Evolutionary conservation across 1,139 yeast species (phyloP).

Genomic region (Pichia sp.): DNA sequence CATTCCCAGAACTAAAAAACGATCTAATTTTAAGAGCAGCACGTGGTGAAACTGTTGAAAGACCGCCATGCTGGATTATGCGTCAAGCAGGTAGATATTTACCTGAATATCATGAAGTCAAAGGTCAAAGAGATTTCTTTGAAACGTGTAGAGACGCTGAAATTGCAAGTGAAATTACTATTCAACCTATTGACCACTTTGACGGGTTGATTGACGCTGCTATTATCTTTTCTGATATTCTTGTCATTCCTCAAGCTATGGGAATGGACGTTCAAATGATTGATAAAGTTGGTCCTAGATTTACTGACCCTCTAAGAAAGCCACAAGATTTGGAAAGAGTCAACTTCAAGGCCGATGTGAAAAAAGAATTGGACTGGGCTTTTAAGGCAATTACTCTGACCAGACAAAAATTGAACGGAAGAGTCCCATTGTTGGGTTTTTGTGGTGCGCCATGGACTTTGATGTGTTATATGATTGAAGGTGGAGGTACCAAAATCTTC

Average conservation of each 20-base stretch:
- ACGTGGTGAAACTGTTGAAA: conserved; percentile 72
- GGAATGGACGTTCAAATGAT: conserved; percentile 93
- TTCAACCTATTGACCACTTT: conserved; percentile 89
- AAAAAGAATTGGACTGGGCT: conserved; percentile 85
- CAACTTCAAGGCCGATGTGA: conserved; percentile 56
- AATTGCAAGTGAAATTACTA: conserved; percentile 85
- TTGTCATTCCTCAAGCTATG: conserved; percentile 97
- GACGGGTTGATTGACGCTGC: conserved; percentile 93
- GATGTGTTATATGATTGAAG: conserved; percentile 94
- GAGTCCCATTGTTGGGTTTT: conserved; percentile 91
- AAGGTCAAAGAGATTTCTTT: conserved; percentile 82
- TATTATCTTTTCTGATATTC: conserved; percentile 87
- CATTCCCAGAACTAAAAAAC: conserved; percentile 69
- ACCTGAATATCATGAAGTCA: conserved; percentile 88
- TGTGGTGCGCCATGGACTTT: conserved; percentile 99
- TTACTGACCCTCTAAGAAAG: conserved; percentile 76
- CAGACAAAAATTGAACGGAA: conserved; percentile 71
- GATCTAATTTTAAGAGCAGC: conserved; percentile 91
- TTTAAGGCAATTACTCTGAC: conserved; percentile 86
- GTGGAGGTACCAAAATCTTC: conserved; percentile 91
- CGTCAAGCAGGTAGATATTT: conserved; percentile 86
- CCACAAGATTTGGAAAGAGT: conserved; percentile 57
- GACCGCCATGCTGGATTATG: conserved; percentile 99
- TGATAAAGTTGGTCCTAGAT: conserved; percentile 93
- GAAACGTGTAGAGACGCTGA: conserved; percentile 93